Percentiles rank a stretch among this genome's conserved stretches.
Evolutionary conservation across 495 filamentous ascomycete genomes (phyloP).

Genomic region (Mytilinidion resinicola): DNA sequence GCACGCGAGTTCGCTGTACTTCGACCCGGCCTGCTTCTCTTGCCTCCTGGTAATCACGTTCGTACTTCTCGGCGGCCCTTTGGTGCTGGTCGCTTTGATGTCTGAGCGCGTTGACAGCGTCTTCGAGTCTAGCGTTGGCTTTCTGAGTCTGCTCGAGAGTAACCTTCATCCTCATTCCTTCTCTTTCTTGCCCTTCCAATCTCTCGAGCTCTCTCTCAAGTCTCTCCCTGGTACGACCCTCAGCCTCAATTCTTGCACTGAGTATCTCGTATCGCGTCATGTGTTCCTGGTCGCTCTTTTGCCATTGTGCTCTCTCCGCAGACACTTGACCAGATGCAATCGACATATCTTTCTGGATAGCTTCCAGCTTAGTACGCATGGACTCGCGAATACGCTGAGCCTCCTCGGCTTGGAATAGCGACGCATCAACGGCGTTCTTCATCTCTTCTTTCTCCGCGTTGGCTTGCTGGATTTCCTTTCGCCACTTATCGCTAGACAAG

Average conservation of each 20-base stretch:
- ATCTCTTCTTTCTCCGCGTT: conserved; percentile 50
- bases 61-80: conserved; percentile 55
- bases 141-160: conserved; percentile 49
- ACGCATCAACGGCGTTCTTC: conserved; percentile 56
- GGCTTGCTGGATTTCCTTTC: conserved; percentile 48
- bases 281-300: conserved; percentile 66
- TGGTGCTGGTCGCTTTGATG: conserved; percentile 62
- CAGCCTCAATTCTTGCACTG: conserved; percentile 66
- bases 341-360: conserved; percentile 78
- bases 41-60: conserved; percentile 77
- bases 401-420: conserved; percentile 75
- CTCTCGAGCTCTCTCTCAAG: conserved; percentile 72
- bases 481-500: conserved; percentile 49
- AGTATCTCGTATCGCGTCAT: conserved; percentile 71
- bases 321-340: conserved; percentile 67
- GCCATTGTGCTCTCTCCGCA: conserved; percentile 69
- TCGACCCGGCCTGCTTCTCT: conserved; percentile 69
- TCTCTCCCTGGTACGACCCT: conserved; percentile 68
- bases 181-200: conserved; percentile 67
- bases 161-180: conserved; percentile 53
- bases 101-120: conserved; percentile 55
- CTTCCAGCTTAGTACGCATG: conserved; percentile 73
- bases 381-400: conserved; percentile 68
- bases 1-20: conserved; percentile 65
- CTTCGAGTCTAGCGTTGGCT: conserved; percentile 56